A percentile compares a stretch with the other conserved stretches of the same genome.
Conservation (phyloP, 306 rosid genomes). For the peach (Prunus persica) region Prunus_persica_NCBIv2 NC_034014.1:7176501-7177000, state of each 20-base stretch:
- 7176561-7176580: not conserved
- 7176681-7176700: not conserved
- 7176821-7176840: no score
- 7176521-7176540: not conserved
- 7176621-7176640: no score
- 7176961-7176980: not conserved
- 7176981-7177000: slow-evolving; percentile 17
- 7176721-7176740: not conserved
- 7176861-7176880: no score
- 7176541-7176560: not conserved
- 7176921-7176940: not conserved
- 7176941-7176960: not conserved
- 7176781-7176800: not conserved
- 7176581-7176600: not conserved
- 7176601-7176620: no score
- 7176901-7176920: not conserved
- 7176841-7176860: no score
- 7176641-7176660: no score
- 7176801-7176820: no score
- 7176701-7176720: not conserved
- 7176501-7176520: not conserved
- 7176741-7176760: not conserved
- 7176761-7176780: no score
- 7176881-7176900: not conserved
- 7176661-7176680: not conserved